phyloP scores from a whole-genome alignment of 192 early-diverging fungal genomes.

The Chytriomyces sp. region DNA sequence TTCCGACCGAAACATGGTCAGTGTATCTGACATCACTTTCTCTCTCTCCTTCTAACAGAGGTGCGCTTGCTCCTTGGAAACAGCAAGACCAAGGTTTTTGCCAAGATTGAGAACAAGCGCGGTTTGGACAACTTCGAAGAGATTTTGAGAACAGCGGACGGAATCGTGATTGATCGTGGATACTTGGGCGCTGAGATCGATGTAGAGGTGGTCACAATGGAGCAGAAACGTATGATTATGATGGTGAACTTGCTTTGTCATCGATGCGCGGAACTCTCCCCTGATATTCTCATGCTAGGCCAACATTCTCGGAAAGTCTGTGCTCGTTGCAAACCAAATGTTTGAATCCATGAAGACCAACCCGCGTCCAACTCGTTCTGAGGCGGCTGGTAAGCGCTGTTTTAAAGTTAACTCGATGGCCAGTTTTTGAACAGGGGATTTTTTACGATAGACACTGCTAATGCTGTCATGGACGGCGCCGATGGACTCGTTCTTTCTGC shows the following conservation, averaged over 20 bases:
- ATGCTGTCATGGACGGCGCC: slow-evolving; percentile 65
- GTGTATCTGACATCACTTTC: slow-evolving; percentile 1
- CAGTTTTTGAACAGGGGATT: too few relatives aligned
- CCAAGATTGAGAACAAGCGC: slow-evolving; percentile 63
- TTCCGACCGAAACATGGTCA: slow-evolving; percentile 44
- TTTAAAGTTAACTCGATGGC: slow-evolving; percentile 26
- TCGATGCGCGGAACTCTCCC: not conserved
- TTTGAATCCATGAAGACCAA: slow-evolving; percentile 60
- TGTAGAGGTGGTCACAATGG: slow-evolving; percentile 56
- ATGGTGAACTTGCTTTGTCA: slow-evolving; percentile 26
- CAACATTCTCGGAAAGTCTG: slow-evolving; percentile 58
- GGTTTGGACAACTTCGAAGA: slow-evolving; percentile 60
- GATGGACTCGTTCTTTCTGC: slow-evolving; percentile 62
- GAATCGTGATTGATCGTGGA: slow-evolving; percentile 63
- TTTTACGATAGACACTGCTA: slow-evolving; percentile 42
- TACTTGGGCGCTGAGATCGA: slow-evolving; percentile 63
- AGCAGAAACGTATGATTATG: slow-evolving; percentile 64
- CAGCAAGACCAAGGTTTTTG: slow-evolving; percentile 55
- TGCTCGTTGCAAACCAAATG: slow-evolving; percentile 65
- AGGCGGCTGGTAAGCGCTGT: slow-evolving; percentile 37
- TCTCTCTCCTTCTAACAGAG: slow-evolving; percentile 11
- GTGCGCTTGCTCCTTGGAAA: slow-evolving; percentile 53
- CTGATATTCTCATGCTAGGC: slow-evolving; percentile 31
- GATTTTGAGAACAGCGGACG: slow-evolving; percentile 57
- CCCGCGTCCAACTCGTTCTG: slow-evolving; percentile 54